Base-by-base conservation (phyloP, 371 early-diverging fungal genomes). In the Zopfochytrium polystomum region DNA sequence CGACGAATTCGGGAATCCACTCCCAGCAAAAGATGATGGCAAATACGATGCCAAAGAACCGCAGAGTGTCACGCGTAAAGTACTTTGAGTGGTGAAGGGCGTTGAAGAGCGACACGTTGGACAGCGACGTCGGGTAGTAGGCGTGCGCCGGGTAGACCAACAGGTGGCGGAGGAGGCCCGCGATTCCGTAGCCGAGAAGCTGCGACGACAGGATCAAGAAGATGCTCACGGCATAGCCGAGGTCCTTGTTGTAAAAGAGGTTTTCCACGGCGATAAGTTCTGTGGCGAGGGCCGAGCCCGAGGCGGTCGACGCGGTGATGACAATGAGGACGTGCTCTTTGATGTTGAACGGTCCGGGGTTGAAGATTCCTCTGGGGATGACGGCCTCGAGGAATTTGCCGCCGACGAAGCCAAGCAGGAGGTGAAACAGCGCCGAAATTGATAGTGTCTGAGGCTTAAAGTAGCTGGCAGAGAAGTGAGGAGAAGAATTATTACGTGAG, bases 261-360 rank as follows among this genome's bases (percentile, higher is more conserved):
- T 57, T 26, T 29, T 43, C 44, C 3, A 29, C n/a, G 4, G 58
- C 58, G 32, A 57, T 48, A 13, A 57, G 32, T 23, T 56, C 53
- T 15, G 18, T 52, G 15, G 42, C 56, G 11, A 56, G 22, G 13
- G 56, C 20, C 18, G 56, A 86, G 46, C 86, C 84, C 49, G 67
- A 67, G 43, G 86, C 86, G 26, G 71, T 51, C 2, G 47, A 30
- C 49, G 72, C 68, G 7, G 64, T 59, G 54, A 85, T 79, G 20
- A 82, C 82, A 45, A 91, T 84, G 31, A 92, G 68, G 23, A 85
- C 88, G 60, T 92, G 91, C 72, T 93, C 93, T 70, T 93, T 92
- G 68, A 90, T 83, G 61, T 84, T 84, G 76, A 92, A 92, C 0
- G 89, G 88, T 5, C 91, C 91, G 1, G 93, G 91, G 45, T 92